phyloP scores from a whole-genome alignment of 108 stramenopile species.

The Pseudonitzschia multiseries region DNA sequence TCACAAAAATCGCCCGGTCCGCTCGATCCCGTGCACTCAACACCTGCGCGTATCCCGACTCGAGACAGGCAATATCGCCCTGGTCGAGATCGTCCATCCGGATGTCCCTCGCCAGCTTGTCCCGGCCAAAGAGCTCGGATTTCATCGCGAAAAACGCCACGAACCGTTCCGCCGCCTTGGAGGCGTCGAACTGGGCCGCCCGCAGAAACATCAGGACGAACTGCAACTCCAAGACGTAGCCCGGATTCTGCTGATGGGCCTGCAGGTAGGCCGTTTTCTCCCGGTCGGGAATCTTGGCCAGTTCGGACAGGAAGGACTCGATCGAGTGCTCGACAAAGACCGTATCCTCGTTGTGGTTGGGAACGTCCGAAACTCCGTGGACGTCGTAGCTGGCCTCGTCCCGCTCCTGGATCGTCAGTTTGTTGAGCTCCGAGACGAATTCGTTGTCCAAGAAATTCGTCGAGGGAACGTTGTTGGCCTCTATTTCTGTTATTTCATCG shows the following conservation, averaged over 20 bases:
- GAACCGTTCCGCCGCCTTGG: constrained; percentile 17
- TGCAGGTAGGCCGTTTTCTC: constrained; percentile 23
- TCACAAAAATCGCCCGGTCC: constrained; percentile 19
- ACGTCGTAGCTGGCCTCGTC: constrained; percentile 31
- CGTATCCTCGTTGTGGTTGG: constrained; percentile 15
- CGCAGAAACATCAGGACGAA: constrained; percentile 32
- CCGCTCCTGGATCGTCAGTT: constrained; percentile 30
- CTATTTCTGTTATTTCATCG: too few species aligned
- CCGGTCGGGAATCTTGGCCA: constrained; percentile 6
- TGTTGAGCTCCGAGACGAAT: constrained; percentile 22
- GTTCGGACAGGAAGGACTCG: constrained; percentile 6
- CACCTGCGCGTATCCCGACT: constrained; percentile 32
- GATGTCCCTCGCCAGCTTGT: constrained; percentile 24
- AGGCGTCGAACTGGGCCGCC: constrained; percentile 18
- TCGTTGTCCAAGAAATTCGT: background rate
- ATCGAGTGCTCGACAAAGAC: constrained; percentile 1
- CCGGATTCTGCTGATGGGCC: constrained; percentile 8
- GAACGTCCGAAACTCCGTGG: constrained; percentile 22
- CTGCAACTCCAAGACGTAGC: constrained; percentile 7
- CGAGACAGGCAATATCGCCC: constrained; percentile 29
- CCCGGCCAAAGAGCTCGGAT: constrained; percentile 29
- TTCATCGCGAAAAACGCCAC: constrained; percentile 29
- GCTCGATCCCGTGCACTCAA: constrained; percentile 28
- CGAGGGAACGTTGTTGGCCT: background rate
- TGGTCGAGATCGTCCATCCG: constrained; percentile 18